phyloP scores from a whole-genome alignment of 352 stramenopile genomes.

The Globisporangium emineosum region DNA sequence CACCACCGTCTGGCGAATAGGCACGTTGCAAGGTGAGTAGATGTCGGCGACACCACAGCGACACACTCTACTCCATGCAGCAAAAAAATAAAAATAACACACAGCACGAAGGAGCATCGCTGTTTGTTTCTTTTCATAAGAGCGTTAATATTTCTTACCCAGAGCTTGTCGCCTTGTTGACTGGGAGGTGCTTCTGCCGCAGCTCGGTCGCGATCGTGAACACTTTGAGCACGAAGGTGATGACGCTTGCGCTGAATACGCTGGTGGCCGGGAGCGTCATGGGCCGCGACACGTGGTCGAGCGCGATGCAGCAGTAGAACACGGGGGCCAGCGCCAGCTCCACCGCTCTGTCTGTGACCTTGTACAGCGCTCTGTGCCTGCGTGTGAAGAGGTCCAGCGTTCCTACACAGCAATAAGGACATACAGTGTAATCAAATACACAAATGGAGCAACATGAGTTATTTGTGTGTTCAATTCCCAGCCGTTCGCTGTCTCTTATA shows the following conservation, averaged over 20 bases:
- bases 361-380: constrained; percentile 4
- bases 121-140: too few relatives aligned
- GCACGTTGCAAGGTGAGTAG: too few relatives aligned
- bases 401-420: too few relatives aligned
- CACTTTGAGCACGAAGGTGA: constrained; percentile 41
- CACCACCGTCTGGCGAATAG: too few relatives aligned
- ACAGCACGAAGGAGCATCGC: too few relatives aligned
- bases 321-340: constrained; percentile 34
- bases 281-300: constrained; percentile 23
- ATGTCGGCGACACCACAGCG: too few relatives aligned
- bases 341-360: constrained; percentile 26
- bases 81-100: too few relatives aligned
- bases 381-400: constrained; percentile 1
- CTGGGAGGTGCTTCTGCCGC: constrained; percentile 12
- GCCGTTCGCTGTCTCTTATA: background rate
- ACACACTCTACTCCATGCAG: too few relatives aligned
- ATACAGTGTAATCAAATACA: too few relatives aligned
- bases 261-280: constrained; percentile 24
- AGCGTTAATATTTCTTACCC: too few relatives aligned
- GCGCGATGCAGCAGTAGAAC: constrained; percentile 42
- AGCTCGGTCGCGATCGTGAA: constrained; percentile 22
- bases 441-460: background rate
- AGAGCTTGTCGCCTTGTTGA: too few relatives aligned
- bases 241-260: constrained; percentile 37
- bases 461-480: background rate